A percentile compares a stretch with the other conserved stretches of the same genome.
Evolutionary conservation across 768 basidiomycete genomes (phyloP).

Genomic region (Amanita molliuscula): DNA sequence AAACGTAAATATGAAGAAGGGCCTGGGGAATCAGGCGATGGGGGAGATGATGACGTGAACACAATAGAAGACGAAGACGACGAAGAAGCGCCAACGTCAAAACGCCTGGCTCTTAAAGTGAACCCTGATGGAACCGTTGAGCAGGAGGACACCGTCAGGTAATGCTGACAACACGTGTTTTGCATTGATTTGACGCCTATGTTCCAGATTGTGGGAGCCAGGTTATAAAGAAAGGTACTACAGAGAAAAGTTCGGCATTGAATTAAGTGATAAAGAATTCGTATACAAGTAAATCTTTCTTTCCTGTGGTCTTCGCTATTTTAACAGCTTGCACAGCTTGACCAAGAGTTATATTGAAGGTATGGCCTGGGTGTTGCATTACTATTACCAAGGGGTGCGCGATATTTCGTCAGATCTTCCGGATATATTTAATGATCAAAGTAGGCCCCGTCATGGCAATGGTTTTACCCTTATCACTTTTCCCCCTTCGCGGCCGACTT

Average conservation of each 20-base stretch:
- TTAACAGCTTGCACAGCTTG: constrained; percentile 34
- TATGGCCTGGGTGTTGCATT: constrained; percentile 89
- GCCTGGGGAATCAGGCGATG: constrained; percentile 25
- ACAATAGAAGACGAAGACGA: constrained; percentile 45
- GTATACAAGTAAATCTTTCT: constrained; percentile 48
- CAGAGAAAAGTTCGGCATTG: constrained; percentile 79
- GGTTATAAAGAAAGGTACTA: constrained; percentile 97
- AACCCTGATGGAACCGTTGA: constrained; percentile 90
- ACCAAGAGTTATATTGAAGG: constrained; percentile 88
- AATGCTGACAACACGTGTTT: constrained; percentile 12
- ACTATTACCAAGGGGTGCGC: constrained; percentile 96
- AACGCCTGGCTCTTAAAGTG: constrained; percentile 56
- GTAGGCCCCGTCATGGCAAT: constrained; percentile 91
- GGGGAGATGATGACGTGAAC: constrained; percentile 35
- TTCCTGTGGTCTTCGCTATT: neutral
- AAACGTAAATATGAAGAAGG: constrained; percentile 44
- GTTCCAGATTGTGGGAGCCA: constrained; percentile 82
- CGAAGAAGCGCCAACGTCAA: constrained; percentile 32
- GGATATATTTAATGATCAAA: constrained; percentile 8
- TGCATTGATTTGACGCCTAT: neutral
- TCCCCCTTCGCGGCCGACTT: constrained; percentile 98
- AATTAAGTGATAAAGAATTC: constrained; percentile 61
- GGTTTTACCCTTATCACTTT: constrained; percentile 99
- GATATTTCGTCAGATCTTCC: neutral
- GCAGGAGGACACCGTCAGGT: constrained; percentile 91